Conservation (phyloP, 352 stramenopile genomes). For the Phytophthora pseudosyringae region DNA sequence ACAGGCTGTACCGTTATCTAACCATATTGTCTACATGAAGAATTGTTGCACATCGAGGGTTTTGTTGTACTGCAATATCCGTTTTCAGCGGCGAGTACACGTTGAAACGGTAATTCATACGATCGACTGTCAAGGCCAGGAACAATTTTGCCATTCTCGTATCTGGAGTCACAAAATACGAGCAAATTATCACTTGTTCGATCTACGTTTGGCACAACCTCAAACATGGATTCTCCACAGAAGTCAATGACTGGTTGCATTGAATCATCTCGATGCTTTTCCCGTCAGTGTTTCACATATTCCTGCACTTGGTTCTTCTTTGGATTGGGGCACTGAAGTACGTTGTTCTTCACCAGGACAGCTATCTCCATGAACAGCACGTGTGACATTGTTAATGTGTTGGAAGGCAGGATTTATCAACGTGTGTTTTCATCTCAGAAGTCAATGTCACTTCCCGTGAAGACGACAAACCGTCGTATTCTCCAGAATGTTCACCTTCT, state of each 20-base stretch:
- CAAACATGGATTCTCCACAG: background rate
- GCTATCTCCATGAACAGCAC: background rate
- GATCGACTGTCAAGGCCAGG: conserved; percentile 1
- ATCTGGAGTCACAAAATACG: conserved; percentile 6
- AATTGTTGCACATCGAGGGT: conserved; percentile 1
- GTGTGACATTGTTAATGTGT: background rate
- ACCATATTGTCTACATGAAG: conserved; percentile 16
- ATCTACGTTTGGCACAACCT: background rate
- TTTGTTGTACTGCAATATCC: background rate
- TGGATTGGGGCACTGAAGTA: background rate
- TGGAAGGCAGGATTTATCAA: background rate
- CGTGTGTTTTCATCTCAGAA: no score
- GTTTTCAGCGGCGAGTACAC: background rate
- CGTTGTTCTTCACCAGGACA: background rate
- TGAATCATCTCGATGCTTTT: conserved; percentile 8
- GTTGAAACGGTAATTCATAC: background rate
- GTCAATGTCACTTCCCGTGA: no score
- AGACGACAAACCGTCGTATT: no score
- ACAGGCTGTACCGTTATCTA: background rate
- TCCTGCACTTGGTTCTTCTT: conserved; percentile 1
- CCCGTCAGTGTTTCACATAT: background rate
- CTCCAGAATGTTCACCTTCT: no score
- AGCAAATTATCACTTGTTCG: conserved; percentile 1
- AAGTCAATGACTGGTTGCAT: conserved; percentile 5
- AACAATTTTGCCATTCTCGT: background rate